A percentile compares a stretch with the other conserved stretches of the same genome.
These are phyloP conservation scores for Solanum arcanum DNA, from an alignment of 257 asterid species.

Conservation along the genomic window DNA sequence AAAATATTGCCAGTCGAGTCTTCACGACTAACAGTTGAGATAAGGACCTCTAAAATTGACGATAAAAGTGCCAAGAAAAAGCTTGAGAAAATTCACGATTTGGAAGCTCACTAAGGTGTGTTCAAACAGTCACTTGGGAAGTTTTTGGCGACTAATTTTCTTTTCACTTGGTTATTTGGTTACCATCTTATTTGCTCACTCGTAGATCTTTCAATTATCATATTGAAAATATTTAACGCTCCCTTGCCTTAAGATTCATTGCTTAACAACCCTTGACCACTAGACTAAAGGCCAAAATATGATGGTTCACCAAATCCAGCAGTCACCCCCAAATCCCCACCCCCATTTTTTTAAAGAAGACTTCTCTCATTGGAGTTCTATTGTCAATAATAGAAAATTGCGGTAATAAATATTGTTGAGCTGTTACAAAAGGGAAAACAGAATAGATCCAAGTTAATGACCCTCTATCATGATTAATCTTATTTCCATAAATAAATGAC, in stretches of 20 bases:
- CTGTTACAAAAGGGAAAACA: not conserved
- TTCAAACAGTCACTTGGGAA: not conserved
- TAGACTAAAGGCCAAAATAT: not conserved
- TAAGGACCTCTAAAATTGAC: too few relatives aligned
- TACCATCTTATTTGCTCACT: not conserved
- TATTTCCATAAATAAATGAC: not conserved
- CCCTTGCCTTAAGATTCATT: not conserved
- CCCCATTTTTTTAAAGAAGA: not conserved
- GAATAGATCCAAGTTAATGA: not conserved
- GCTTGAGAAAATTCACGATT: too few relatives aligned
- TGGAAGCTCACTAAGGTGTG: too few relatives aligned
- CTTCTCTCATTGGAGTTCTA: too few relatives aligned
- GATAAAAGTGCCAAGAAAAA: too few relatives aligned
- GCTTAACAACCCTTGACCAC: not conserved
- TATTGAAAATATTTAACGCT: not conserved
- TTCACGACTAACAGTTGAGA: too few relatives aligned
- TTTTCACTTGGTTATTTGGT: not conserved
- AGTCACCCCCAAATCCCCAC: not conserved
- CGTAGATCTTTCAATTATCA: not conserved
- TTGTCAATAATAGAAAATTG: too few relatives aligned
- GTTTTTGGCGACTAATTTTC: not conserved
- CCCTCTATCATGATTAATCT: not conserved
- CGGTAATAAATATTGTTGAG: not conserved
- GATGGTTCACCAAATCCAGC: not conserved
- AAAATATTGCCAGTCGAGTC: too few relatives aligned